phyloP scores from a whole-genome alignment of 2,329 filamentous ascomycete genomes.

The Talaromyces piceae region DNA sequence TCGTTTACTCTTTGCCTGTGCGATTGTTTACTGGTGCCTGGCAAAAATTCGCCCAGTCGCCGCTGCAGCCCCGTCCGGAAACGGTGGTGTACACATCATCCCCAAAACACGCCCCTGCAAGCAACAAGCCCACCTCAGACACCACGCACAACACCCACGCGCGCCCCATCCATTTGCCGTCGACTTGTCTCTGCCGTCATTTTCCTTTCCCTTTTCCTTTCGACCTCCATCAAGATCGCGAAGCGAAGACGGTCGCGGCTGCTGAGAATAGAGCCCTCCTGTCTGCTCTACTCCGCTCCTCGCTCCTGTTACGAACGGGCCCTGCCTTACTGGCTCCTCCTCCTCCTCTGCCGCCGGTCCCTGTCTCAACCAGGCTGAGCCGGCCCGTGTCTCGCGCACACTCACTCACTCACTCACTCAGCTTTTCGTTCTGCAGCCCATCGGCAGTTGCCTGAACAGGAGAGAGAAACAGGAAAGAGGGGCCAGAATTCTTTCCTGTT shows the following conservation, averaged over 20 bases:
- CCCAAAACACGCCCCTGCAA: not conserved
- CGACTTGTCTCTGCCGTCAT: not conserved
- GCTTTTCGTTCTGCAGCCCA: not conserved
- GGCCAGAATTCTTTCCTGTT: not conserved
- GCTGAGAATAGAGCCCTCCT: not conserved
- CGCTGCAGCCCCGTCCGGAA: not conserved
- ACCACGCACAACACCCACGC: not conserved
- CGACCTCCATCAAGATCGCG: not conserved
- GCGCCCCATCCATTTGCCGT: not conserved
- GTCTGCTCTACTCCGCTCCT: not conserved
- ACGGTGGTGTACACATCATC: not conserved
- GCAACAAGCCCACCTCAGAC: not conserved
- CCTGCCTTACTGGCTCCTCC: not conserved
- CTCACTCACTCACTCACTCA: too few relatives aligned
- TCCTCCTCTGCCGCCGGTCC: not conserved
- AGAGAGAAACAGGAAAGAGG: not conserved
- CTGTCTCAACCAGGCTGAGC: not conserved
- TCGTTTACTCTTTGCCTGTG: not conserved
- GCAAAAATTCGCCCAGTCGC: not conserved
- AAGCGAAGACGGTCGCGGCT: not conserved
- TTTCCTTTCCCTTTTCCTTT: not conserved
- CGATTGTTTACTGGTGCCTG: not conserved
- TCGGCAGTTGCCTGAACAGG: not conserved
- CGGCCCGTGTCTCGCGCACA: not conserved
- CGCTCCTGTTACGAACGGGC: not conserved